A percentile compares a stretch with the other conserved stretches of the same genome.
Evolutionary conservation across 495 filamentous ascomycete species (phyloP).

Genomic region (Terfezia boudieri): DNA sequence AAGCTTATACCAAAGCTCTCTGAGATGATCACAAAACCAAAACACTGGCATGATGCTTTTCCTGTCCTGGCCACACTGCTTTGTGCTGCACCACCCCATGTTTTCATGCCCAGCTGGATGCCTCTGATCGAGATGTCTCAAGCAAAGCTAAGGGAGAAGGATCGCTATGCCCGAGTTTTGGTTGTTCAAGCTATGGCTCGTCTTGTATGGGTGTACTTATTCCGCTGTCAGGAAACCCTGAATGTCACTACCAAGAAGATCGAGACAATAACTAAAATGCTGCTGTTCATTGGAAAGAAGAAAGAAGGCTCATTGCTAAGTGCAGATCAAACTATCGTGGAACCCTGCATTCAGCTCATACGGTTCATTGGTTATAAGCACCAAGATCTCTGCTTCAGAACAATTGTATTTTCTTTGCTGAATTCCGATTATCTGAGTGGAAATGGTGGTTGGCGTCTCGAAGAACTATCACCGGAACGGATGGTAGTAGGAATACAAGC

Average conservation of each 20-base stretch:
- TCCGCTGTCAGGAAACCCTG: conserved; percentile 51
- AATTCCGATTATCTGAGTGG: conserved; percentile 70
- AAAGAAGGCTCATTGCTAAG: conserved; percentile 39
- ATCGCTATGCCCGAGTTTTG: conserved; percentile 52
- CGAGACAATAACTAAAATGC: conserved; percentile 63
- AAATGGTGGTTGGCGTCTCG: conserved; percentile 61
- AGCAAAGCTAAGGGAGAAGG: conserved; percentile 69
- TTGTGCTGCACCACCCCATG: conserved; percentile 67
- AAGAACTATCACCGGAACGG: conserved; percentile 84
- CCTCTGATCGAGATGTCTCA: conserved; percentile 54
- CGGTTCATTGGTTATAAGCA: conserved; percentile 87
- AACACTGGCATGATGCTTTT: conserved; percentile 73
- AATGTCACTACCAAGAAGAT: conserved; percentile 51
- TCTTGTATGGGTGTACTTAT: conserved; percentile 90
- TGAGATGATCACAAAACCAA: conserved; percentile 70
- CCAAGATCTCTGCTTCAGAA: conserved; percentile 78
- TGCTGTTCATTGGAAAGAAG: conserved; percentile 56
- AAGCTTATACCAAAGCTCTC: conserved; percentile 50
- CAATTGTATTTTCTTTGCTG: conserved; percentile 79
- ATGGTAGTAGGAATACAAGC: conserved; percentile 91
- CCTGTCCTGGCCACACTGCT: conserved; percentile 64
- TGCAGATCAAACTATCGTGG: conserved; percentile 56
- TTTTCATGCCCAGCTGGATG: conserved; percentile 66
- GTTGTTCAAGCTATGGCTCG: conserved; percentile 77
- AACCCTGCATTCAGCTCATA: conserved; percentile 79